Evolutionary conservation across 2,329 filamentous ascomycete species (phyloP), one percentile per base, ranked within the genome.

Genomic region (Aspergillus sp.): DNA sequence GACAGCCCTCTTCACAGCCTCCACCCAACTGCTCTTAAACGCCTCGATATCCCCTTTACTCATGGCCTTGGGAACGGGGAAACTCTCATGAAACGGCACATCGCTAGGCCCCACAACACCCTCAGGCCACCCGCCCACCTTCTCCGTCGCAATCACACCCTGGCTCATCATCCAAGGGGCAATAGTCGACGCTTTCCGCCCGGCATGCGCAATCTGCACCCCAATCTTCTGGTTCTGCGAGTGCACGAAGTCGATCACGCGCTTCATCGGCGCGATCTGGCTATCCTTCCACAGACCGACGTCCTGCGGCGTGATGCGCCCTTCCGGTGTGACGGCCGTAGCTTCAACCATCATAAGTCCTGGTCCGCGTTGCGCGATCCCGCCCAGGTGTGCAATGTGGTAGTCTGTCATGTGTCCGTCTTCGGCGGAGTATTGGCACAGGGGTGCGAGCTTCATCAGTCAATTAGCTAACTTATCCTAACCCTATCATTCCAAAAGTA

Each of bases 201-300:
- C 92, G 0, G 91, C 91, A 68, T 96, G 92, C 1, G 79, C 90
- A 4, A 96, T 81, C 77, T 96, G 92, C 61, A 96, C 87, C 52
- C 84, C 91, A 52, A 90, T 86, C 62, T 89, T 86, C 68, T 91
- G 87, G 69, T 82, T 83, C 74, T 96, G 92, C 21, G 84, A 85
- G 77, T 96, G 91, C 3, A 89, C 85, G 61, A 91, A 96, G 61
- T 96, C 90, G 39, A 87, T 85, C 51, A 93, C 83, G 59, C 84
- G 83, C n/a, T 66, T 65, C 56, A 96, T 76, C 0, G 87, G 86
- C 63, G 83, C 87, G 58, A 93, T 88, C 73, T 97, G 93, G 31
- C 82, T 85, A 72, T 96, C 93, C 61, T 89, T 81, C 91, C 92
- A 97, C 4, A 97, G 77, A 0, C 93, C 71, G 7, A 65, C 50